Percentiles rank a stretch among this genome's conserved stretches.
Evolutionary conservation across 495 filamentous ascomycete species (phyloP).

Genomic region (Mytilinidion resinicola): DNA sequence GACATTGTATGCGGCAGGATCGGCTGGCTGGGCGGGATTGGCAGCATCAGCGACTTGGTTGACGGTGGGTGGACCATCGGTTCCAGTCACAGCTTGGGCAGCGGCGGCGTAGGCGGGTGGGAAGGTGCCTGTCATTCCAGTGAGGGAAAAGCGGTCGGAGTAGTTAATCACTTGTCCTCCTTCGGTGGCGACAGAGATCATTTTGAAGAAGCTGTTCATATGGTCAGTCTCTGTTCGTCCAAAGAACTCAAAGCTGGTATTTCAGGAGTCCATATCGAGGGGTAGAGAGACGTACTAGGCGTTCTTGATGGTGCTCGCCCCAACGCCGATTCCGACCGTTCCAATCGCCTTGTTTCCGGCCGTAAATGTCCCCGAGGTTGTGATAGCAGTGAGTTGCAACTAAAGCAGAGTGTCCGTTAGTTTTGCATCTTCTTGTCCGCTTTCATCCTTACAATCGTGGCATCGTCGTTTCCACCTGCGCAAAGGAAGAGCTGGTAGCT

Average conservation of each 20-base stretch:
- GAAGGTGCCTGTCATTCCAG: slow-evolving; percentile 61
- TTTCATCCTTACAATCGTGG: slow-evolving; percentile 37
- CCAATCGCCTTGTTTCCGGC: slow-evolving; percentile 48
- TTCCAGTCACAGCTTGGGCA: slow-evolving; percentile 41
- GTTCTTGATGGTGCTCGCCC: slow-evolving; percentile 39
- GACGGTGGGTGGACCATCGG: slow-evolving; percentile 37
- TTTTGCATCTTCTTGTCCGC: not conserved
- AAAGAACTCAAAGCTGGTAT: not conserved
- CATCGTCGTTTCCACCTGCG: slow-evolving; percentile 53
- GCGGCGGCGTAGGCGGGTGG: slow-evolving; percentile 40
- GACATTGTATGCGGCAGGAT: slow-evolving; percentile 38
- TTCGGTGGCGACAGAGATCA: slow-evolving; percentile 47
- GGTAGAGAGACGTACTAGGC: slow-evolving; percentile 51
- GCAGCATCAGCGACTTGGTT: slow-evolving; percentile 8
- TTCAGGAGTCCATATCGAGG: not conserved
- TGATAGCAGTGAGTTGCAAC: slow-evolving; percentile 43
- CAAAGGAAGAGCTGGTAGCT: slow-evolving; percentile 58
- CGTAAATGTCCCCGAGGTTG: slow-evolving; percentile 40
- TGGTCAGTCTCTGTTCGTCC: too few relatives aligned
- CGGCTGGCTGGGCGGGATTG: slow-evolving; percentile 20
- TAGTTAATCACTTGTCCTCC: slow-evolving; percentile 53
- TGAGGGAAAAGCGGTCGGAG: slow-evolving; percentile 59
- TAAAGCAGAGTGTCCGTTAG: slow-evolving; percentile 19
- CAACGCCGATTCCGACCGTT: slow-evolving; percentile 45
- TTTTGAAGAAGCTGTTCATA: slow-evolving; percentile 55